Base-by-base conservation (phyloP, 2,329 filamentous ascomycete genomes). In the Stagonosporopsis rhizophila region DNA sequence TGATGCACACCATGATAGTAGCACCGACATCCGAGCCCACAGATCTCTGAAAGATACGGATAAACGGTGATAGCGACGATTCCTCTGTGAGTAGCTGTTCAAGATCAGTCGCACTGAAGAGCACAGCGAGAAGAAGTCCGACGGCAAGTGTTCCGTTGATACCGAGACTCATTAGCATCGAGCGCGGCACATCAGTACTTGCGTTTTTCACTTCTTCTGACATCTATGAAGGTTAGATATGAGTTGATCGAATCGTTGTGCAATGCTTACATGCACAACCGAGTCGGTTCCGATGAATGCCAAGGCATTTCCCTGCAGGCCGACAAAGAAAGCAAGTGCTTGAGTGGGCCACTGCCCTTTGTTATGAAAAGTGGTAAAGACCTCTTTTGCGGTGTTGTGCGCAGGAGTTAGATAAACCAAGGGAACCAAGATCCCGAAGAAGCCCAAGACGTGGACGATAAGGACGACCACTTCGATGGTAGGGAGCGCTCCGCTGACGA, bases 391-490 rank as follows among this genome's bases (percentile, higher is more conserved):
- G 0, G 78, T 71, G 17, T 75, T 73, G 37, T 77, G 74, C 8
- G 74, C 72, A 1, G 79, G 75, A 1, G 72, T 67, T 20, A 75
- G 52, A 38, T 75, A 75, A 2, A 73, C 69, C 44, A 75, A 17
- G 0, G 73, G 70, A 22, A 83, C 79, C 11, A 85, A 67, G 51
- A 83, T 80, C 0, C 78, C 82, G 53, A 84, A 81, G 64, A 84
- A 81, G 4, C 82, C 82, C 14, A 80, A 65, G n/a, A 84, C 71
- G 53, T 85, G 82, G 4, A 84, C 63, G 23, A 82, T 75, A 7
- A 83, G 68, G 20, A 82, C 75, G 14, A 80, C 60, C 1, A 79
- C 78, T 65, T 86, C 83, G 39, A 83, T 74, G 1, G 77, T 69
- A 0, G 82, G 82, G 2, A 85, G 70, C 3, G 79, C 67, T 4